Conservation (phyloP, 2,329 filamentous ascomycete species). For the Pseudogymnoascus sp. region DNA sequence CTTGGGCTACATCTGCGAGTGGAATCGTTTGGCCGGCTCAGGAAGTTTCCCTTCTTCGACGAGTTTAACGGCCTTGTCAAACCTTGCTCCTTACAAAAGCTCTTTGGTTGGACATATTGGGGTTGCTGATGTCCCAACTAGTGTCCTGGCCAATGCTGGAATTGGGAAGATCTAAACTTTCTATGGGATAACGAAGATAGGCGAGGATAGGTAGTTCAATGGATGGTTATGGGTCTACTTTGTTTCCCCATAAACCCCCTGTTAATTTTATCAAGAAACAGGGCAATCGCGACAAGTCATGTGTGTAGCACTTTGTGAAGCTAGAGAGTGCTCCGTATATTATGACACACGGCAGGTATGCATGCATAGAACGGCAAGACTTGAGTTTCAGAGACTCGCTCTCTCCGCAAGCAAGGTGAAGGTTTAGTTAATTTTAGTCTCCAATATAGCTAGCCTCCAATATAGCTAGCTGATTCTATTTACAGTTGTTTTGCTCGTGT, state of each 20-base stretch:
- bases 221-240: background rate
- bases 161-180: constrained; percentile 18
- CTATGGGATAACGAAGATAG: background rate
- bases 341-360: too few relatives aligned
- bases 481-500: too few relatives aligned
- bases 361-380: too few relatives aligned
- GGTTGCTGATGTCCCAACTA: constrained; percentile 22
- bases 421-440: too few relatives aligned
- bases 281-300: background rate
- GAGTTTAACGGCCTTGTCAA: constrained; percentile 21
- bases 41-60: constrained; percentile 26
- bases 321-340: too few relatives aligned
- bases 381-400: too few relatives aligned
- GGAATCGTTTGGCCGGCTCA: constrained; percentile 13
- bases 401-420: too few relatives aligned
- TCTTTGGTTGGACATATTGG: constrained; percentile 22
- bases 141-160: constrained; percentile 27
- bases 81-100: constrained; percentile 14
- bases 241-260: background rate
- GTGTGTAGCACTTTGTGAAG: background rate
- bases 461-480: too few relatives aligned
- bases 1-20: constrained; percentile 4
- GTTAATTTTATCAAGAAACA: background rate
- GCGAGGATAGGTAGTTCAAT: background rate
- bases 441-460: too few relatives aligned